Conservation (phyloP, 202 grass and related monocot species). For the Elaeis oleifera region DNA sequence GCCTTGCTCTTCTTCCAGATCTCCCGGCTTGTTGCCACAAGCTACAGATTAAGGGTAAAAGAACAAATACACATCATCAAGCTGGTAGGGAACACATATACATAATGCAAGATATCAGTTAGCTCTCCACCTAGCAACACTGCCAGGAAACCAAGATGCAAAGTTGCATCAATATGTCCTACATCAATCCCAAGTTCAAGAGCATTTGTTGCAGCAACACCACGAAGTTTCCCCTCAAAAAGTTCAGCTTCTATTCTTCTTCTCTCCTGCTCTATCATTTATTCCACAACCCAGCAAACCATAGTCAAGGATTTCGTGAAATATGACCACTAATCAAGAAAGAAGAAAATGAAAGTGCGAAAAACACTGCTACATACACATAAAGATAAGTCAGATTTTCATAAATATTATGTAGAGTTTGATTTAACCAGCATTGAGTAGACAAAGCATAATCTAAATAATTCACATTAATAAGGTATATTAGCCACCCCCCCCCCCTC, state of each 20-base stretch:
- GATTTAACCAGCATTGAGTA: too few relatives aligned
- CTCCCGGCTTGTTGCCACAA: slow-evolving; percentile 97
- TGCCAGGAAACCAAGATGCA: slow-evolving; percentile 97
- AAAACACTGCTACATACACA: too few relatives aligned
- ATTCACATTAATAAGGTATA: too few relatives aligned
- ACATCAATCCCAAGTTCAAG: slow-evolving; percentile 95
- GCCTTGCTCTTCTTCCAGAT: slow-evolving; percentile 78
- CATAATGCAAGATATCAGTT: not conserved
- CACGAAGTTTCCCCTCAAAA: slow-evolving; percentile 70
- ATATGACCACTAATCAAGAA: not conserved
- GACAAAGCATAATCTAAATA: too few relatives aligned
- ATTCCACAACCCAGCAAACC: slow-evolving; percentile 8
- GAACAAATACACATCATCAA: slow-evolving; percentile 17
- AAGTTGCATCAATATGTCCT: slow-evolving; percentile 92
- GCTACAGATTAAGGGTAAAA: slow-evolving; percentile 31
- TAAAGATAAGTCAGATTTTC: too few relatives aligned
- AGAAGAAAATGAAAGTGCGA: too few relatives aligned
- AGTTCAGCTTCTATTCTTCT: slow-evolving; percentile 89
- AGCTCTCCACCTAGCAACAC: slow-evolving; percentile 65
- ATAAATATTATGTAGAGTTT: too few relatives aligned
- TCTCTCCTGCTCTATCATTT: slow-evolving; percentile 56
- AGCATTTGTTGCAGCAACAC: slow-evolving; percentile 92
- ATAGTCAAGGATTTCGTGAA: not conserved
- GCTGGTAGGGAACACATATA: not conserved
- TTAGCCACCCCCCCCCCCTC: too few relatives aligned